These are phyloP conservation scores for Primulina eburnea DNA, from an alignment of 257 asterid genomes.

Conservation along the genomic window DNA sequence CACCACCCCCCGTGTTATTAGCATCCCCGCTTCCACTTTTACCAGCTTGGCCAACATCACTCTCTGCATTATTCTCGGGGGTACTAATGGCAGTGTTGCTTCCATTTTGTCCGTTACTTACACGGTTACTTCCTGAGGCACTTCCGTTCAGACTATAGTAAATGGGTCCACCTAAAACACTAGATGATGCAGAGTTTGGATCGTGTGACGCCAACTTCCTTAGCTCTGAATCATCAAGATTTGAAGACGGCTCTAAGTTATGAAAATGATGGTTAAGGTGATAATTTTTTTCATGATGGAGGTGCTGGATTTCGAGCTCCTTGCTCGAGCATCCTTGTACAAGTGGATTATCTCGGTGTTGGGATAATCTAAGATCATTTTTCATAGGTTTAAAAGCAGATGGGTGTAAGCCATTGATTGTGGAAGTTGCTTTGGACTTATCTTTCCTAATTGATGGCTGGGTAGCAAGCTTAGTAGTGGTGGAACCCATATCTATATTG, in stretches of 20 bases:
- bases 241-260: slow-evolving; percentile 30
- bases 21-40: slow-evolving; percentile 57
- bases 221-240: slow-evolving; percentile 38
- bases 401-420: slow-evolving; percentile 40
- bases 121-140: slow-evolving; percentile 67
- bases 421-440: slow-evolving; percentile 50
- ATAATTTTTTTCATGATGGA: slow-evolving; percentile 36
- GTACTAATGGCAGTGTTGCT: slow-evolving; percentile 47
- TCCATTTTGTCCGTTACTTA: slow-evolving; percentile 58
- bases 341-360: slow-evolving; percentile 30
- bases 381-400: slow-evolving; percentile 53
- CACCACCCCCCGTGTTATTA: slow-evolving; percentile 48
- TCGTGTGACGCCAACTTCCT: slow-evolving; percentile 48
- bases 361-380: slow-evolving; percentile 36
- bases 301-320: slow-evolving; percentile 37
- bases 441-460: slow-evolving; percentile 29
- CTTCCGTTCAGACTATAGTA: slow-evolving; percentile 57
- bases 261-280: slow-evolving; percentile 37
- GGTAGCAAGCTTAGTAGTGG: slow-evolving; percentile 44
- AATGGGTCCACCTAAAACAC: slow-evolving; percentile 39
- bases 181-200: slow-evolving; percentile 46
- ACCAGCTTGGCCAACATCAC: slow-evolving; percentile 51
- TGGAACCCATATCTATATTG: slow-evolving; percentile 59
- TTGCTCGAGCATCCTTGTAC: slow-evolving; percentile 35
- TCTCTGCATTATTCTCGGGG: slow-evolving; percentile 45